Conservation (phyloP, 257 asterid species). For the Scutellaria barbata region DNA sequence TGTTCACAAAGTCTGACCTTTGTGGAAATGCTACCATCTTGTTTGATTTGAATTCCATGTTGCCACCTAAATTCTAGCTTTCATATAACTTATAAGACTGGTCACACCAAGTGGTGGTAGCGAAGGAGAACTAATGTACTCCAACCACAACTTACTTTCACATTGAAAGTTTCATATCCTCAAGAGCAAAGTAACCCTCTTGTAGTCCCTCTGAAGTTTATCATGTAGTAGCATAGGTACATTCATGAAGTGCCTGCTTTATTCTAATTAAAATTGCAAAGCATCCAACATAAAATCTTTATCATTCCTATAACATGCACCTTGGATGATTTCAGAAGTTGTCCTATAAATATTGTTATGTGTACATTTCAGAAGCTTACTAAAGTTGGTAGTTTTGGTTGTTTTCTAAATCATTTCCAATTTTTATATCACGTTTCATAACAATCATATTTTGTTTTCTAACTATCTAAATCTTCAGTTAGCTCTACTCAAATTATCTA, state of each 20-base stretch:
- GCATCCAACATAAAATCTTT: slow-evolving; percentile 8
- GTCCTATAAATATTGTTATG: neutral
- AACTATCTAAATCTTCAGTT: slow-evolving; percentile 17
- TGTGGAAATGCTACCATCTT: slow-evolving; percentile 23
- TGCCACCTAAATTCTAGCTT: slow-evolving; percentile 21
- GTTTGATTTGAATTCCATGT: slow-evolving; percentile 17
- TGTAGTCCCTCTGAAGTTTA: slow-evolving; percentile 15
- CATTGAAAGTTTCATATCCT: slow-evolving; percentile 8
- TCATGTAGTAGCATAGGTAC: slow-evolving; percentile 9
- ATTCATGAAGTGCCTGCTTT: slow-evolving; percentile 7
- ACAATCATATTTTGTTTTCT: slow-evolving; percentile 20
- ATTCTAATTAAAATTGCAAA: slow-evolving; percentile 11
- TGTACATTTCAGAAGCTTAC: slow-evolving; percentile 8
- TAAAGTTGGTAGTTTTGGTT: neutral
- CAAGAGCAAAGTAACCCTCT: slow-evolving; percentile 15
- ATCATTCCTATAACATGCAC: neutral
- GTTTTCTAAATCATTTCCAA: slow-evolving; percentile 18
- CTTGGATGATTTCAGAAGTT: slow-evolving; percentile 11
- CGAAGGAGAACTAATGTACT: slow-evolving; percentile 8
- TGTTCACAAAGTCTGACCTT: slow-evolving; percentile 13
- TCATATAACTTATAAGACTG: slow-evolving; percentile 15
- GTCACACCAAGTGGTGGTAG: neutral
- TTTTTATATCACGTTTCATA: slow-evolving; percentile 24
- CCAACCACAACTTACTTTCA: slow-evolving; percentile 28
- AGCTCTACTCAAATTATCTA: slow-evolving; percentile 32